phyloP scores from a whole-genome alignment of 768 basidiomycete genomes.

The Pisolithus sp. region DNA sequence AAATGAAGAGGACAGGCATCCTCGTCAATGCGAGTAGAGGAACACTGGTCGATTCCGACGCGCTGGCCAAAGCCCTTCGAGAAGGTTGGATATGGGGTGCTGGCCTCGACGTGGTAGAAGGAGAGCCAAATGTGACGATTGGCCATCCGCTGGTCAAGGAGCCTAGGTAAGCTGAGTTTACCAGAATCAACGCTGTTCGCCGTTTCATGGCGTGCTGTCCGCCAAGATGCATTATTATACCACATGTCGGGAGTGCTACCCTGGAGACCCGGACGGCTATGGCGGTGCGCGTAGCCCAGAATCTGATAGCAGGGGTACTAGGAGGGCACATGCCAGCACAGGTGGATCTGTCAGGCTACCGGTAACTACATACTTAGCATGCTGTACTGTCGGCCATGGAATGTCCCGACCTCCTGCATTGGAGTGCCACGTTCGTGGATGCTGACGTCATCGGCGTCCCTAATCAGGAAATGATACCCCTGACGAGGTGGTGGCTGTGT shows the following conservation, averaged over 20 bases:
- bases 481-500: constrained; percentile 7
- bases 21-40: constrained; percentile 85
- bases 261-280: constrained; percentile 77
- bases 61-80: constrained; percentile 71
- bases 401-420: too few relatives aligned
- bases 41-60: constrained; percentile 84
- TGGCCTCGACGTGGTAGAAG: constrained; percentile 90
- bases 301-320: constrained; percentile 40
- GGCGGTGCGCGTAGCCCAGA: constrained; percentile 69
- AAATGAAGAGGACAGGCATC: constrained; percentile 82
- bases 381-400: not conserved
- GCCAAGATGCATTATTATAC: constrained; percentile 68
- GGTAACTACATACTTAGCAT: not conserved
- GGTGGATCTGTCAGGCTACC: constrained; percentile 26
- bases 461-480: not conserved
- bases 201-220: not conserved
- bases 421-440: too few relatives aligned
- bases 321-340: constrained; percentile 57
- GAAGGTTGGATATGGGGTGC: constrained; percentile 86
- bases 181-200: not conserved
- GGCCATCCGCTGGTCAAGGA: constrained; percentile 81
- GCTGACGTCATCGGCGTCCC: not conserved
- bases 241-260: constrained; percentile 90
- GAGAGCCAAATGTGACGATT: constrained; percentile 68
- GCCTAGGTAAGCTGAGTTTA: constrained; percentile 44